Evolutionary conservation across 257 asterid genomes (phyloP), one percentile per base, ranked within the genome.

Genomic region (Asclepias syriaca): DNA sequence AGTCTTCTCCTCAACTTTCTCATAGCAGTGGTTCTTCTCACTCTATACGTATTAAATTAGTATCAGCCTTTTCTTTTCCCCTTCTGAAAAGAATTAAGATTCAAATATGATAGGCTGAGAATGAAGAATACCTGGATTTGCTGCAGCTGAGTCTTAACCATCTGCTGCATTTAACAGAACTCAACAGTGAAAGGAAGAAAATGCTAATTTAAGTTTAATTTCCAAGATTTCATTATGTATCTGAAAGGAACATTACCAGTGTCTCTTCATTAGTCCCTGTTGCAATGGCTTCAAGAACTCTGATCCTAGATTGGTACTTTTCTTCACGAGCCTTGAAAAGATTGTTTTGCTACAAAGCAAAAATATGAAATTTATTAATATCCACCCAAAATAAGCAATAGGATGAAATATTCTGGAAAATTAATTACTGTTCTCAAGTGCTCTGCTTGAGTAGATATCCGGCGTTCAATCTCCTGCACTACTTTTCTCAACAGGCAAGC

Each of bases 281-380:
- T 66, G 98, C 97, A 71, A 94, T 96, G 80, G 93, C 90, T 83
- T 94, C 99, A 50, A 94, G 97, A 56, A 94, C 95, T 84, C 87
- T 76, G 72, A 94, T 88, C 84, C 98, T 85, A 3, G 96, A 89
- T 77, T 91, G 93, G 81, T 91, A 94, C 87, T 94, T 94, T 80
- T 91, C 97, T 81, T 94, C 97, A 2, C 99, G 96, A 15, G 97
- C 82, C 81, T 87, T 91, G 79, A 88, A 89, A 77, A 90, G 83
- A 80, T 85, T 88, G 79, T 78, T 91, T 94, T 94, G 99, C 98
- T 94, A 87, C 82, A 34, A 79, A 22, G 48, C 13, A 68, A 60
- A 58, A 10, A 66, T 18, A 56, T 29, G 53, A 68, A 68, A 29
- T 34, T 24, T 24, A 46, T 34, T 37, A 64, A 37, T 24, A 64